Base-by-base conservation (phyloP, 148 eudicot species). In the Rhododendron molle region DNA sequence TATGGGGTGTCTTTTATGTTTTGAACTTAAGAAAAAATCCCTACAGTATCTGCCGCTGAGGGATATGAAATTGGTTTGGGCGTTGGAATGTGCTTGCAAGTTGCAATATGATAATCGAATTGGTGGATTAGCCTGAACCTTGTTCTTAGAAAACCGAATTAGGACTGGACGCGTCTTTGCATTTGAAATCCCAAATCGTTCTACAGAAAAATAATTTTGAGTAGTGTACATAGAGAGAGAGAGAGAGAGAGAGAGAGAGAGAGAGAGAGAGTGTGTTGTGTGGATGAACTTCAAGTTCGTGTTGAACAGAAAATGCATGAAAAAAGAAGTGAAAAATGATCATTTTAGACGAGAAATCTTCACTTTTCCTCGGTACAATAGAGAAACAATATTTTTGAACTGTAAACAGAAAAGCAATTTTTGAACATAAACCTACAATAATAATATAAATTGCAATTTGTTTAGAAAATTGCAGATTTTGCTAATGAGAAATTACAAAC, bases 11-110 rank as follows among this genome's bases (percentile, higher is more conserved):
- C n/a, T n/a, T n/a, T n/a, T n/a, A n/a, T n/a, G n/a, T n/a, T n/a
- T n/a, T n/a, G n/a, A n/a, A n/a, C n/a, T n/a, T n/a, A n/a, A n/a
- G n/a, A n/a, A n/a, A n/a, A n/a, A n/a, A n/a, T n/a, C n/a, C n/a
- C n/a, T n/a, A n/a, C n/a, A n/a, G n/a, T n/a, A n/a, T n/a, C n/a
- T n/a, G n/a, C n/a, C n/a, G n/a, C n/a, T n/a, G n/a, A n/a, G n/a
- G n/a, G n/a, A n/a, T n/a, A n/a, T n/a, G n/a, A n/a, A n/a, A n/a
- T n/a, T n/a, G n/a, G n/a, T n/a, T n/a, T n/a, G n/a, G n/a, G n/a
- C n/a, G n/a, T 38, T 38, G 40, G 91, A 20, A 26, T 81, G 65
- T 87, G 93, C 81, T 81, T 85, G 85, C 92, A 87, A 71, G 38
- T 36, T 36, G 38, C 5, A 36, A 36, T 65, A 80, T 16, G 93